Evolutionary conservation across 495 filamentous ascomycete species (phyloP).

Genomic region (Aspergillus haitiensis): DNA sequence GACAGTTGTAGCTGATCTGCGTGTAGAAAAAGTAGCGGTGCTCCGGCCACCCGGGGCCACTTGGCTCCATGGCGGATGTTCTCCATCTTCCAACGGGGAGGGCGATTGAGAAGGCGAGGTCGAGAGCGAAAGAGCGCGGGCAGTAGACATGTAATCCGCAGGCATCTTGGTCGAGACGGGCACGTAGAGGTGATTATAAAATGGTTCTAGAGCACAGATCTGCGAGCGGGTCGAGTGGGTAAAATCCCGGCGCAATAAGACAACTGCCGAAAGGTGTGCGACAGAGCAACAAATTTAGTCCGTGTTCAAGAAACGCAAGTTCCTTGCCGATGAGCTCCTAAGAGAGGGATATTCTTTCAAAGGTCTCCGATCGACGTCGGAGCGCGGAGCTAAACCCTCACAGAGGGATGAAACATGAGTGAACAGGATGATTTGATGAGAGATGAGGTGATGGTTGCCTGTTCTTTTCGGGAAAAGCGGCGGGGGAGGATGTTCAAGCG

Average conservation of each 20-base stretch:
- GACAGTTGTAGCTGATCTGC: slow-evolving; percentile 29
- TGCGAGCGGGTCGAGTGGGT: slow-evolving; percentile 16
- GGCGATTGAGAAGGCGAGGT: slow-evolving; percentile 48
- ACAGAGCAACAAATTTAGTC: background rate
- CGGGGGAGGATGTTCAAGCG: background rate
- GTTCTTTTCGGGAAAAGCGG: slow-evolving; percentile 1
- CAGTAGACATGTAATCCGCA: slow-evolving; percentile 62
- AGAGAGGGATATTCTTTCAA: background rate
- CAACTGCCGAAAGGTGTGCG: slow-evolving; percentile 4
- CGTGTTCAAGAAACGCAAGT: background rate
- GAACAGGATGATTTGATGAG: slow-evolving; percentile 8
- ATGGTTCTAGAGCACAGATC: slow-evolving; percentile 14
- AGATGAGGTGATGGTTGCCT: slow-evolving; percentile 14
- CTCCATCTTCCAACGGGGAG: slow-evolving; percentile 32
- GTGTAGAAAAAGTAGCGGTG: slow-evolving; percentile 29
- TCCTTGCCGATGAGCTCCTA: background rate
- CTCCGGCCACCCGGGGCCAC: slow-evolving; percentile 34
- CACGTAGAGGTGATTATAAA: background rate
- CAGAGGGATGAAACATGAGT: slow-evolving; percentile 17
- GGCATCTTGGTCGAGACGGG: slow-evolving; percentile 38
- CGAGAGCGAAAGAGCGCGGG: slow-evolving; percentile 63
- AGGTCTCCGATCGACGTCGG: slow-evolving; percentile 2
- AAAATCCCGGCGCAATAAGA: slow-evolving; percentile 3
- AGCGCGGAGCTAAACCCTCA: slow-evolving; percentile 18
- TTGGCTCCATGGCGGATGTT: slow-evolving; percentile 48